Evolutionary conservation across 768 basidiomycete genomes (phyloP), one percentile per base, ranked within the genome.

Genomic region (Podaxis mareebaensis): DNA sequence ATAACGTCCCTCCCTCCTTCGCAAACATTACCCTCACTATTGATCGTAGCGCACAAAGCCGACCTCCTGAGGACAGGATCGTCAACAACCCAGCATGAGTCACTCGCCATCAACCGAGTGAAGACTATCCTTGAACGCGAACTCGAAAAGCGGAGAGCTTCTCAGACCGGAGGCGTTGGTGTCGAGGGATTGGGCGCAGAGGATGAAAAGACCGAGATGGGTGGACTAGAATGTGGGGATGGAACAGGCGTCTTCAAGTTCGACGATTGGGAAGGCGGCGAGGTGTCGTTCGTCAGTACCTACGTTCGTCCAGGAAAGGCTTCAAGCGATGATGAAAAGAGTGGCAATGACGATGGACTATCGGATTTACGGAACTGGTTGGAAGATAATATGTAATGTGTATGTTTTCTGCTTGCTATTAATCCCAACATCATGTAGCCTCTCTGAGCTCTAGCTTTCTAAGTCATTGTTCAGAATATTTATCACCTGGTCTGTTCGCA

Each of bases 251-350:
- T 76, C 20, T 95, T 95, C 79, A 87, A 79, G 67, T 94, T 94
- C 68, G 81, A 80, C 3, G 86, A 89, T 48, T 95, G 92, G 92
- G 92, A 93, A 67, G 93, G 91, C 2, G 92, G 93, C 7, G 87
- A 92, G n/a, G 77, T 93, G 20, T 71, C 78, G 1, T 90, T 93
- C 67, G 64, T 88, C 38, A 89, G 85, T 28, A 88, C 85, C 0
- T 89, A 82, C 62, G 79, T 83, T 28, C 70, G 72, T 46, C 61
- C 72, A 24, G 67, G 62, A 28, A 70, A 65, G 51, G 11, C 48
- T 3, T 54, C 65, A n/a, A 61, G 72, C 40, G 72, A 71, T 10
- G 77, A 77, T 11, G 79, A 78, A 65, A 83, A 85, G 67, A 65
- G 65, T 26, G 66, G 53, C 3, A 68, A 53, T 6, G 69, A 63